Percentiles rank a stretch among this genome's conserved stretches.
Evolutionary conservation across 257 asterid genomes (phyloP).

Genomic region (Nicotiana tomentosiformis): DNA sequence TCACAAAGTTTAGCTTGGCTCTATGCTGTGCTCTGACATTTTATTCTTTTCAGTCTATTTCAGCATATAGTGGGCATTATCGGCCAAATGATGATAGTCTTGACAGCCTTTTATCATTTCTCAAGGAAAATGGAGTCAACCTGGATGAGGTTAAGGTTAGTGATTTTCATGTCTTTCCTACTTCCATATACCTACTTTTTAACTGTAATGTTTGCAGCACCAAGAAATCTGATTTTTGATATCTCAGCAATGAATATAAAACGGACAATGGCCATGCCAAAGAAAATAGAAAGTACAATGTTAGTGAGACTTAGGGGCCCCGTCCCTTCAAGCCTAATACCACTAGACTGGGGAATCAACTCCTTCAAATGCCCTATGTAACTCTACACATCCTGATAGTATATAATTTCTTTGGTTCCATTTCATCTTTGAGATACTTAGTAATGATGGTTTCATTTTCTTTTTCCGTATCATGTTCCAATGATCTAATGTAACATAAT

Average conservation of each 20-base stretch:
- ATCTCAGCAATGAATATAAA: neutral
- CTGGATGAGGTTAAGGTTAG: constrained; percentile 65
- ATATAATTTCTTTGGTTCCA: neutral
- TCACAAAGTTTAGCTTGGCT: neutral
- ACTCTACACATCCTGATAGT: neutral
- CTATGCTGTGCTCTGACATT: constrained; percentile 2
- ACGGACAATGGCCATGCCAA: neutral
- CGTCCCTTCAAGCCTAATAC: neutral
- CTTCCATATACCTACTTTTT: neutral
- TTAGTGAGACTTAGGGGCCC: neutral
- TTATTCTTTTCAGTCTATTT: constrained; percentile 49
- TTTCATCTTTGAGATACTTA: neutral
- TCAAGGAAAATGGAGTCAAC: constrained; percentile 71
- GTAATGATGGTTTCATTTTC: neutral
- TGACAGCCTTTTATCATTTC: constrained; percentile 49
- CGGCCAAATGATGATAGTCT: constrained; percentile 85
- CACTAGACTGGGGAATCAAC: neutral
- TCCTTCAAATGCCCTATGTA: neutral
- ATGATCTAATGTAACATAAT: neutral
- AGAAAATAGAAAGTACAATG: neutral
- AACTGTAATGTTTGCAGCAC: neutral
- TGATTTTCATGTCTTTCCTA: neutral
- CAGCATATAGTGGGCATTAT: constrained; percentile 97
- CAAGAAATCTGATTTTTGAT: neutral
- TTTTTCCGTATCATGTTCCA: neutral